phyloP scores from a whole-genome alignment of 2,329 filamentous ascomycete species.

The Arthrobotrys megalospora region DNA sequence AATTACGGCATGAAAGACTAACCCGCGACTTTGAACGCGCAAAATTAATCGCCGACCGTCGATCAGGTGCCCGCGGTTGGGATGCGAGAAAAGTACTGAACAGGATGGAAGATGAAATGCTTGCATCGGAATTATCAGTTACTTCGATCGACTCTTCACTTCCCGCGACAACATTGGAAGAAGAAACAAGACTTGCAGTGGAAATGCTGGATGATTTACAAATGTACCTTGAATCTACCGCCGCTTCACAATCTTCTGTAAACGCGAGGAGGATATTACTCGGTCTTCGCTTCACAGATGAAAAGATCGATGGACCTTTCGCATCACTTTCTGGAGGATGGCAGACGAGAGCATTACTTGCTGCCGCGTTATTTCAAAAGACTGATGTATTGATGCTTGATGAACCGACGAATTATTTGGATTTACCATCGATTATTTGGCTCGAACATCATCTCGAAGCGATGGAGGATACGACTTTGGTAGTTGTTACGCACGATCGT shows the following conservation, averaged over 20 bases:
- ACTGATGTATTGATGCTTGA: slow-evolving; percentile 85
- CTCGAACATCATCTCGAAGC: slow-evolving; percentile 80
- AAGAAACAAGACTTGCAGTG: slow-evolving; percentile 78
- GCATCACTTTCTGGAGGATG: slow-evolving; percentile 82
- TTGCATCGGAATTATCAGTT: slow-evolving; percentile 71
- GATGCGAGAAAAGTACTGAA: slow-evolving; percentile 82
- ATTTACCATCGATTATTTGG: slow-evolving; percentile 87
- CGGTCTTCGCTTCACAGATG: slow-evolving; percentile 80
- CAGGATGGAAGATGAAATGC: slow-evolving; percentile 77
- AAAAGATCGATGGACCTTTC: slow-evolving; percentile 74
- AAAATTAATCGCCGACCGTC: slow-evolving; percentile 80
- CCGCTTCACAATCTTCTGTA: slow-evolving; percentile 44
- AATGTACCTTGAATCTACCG: slow-evolving; percentile 75
- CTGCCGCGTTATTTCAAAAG: slow-evolving; percentile 78
- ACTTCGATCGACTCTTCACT: slow-evolving; percentile 74
- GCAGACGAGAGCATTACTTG: slow-evolving; percentile 79
- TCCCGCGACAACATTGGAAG: slow-evolving; percentile 72
- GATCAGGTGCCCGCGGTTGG: slow-evolving; percentile 82
- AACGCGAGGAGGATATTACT: slow-evolving; percentile 76
- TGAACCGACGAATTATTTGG: slow-evolving; percentile 89
- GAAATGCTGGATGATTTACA: slow-evolving; percentile 80
- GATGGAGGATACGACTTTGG: slow-evolving; percentile 75
- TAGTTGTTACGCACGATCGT: slow-evolving; percentile 87
- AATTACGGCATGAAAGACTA: slow-evolving; percentile 75
- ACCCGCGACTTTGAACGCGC: slow-evolving; percentile 77